A percentile compares a stretch with the other conserved stretches of the same genome.
Evolutionary conservation across 2,329 filamentous ascomycete species (phyloP).

Genomic region (Myriangium duriaei): DNA sequence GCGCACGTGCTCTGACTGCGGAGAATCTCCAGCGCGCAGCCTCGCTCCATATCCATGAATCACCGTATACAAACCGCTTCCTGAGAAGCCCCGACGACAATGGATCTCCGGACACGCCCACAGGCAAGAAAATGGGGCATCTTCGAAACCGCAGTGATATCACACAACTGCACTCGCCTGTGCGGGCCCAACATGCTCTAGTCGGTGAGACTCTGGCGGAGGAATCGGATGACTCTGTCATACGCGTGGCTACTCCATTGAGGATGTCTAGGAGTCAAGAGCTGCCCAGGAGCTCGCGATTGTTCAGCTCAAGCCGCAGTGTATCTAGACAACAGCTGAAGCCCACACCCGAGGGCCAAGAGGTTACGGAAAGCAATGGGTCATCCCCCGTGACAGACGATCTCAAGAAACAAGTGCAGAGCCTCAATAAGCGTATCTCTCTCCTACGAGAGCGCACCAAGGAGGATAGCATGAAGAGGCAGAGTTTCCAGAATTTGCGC

Average conservation of each 20-base stretch:
- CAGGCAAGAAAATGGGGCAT: conserved; percentile 3
- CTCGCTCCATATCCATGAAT: conserved; percentile 16
- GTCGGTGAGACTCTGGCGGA: conserved; percentile 2
- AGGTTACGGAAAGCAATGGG: conserved; percentile 39
- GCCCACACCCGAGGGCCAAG: conserved; percentile 4
- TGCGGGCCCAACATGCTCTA: neutral
- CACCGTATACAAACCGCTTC: conserved; percentile 5
- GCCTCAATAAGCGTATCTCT: conserved; percentile 74
- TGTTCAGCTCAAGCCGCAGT: neutral
- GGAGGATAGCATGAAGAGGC: conserved; percentile 64
- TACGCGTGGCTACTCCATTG: conserved; percentile 2
- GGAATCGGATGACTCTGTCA: conserved; percentile 2
- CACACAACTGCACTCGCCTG: conserved; percentile 4
- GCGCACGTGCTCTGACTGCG: conserved; percentile 46
- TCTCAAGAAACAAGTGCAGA: conserved; percentile 74
- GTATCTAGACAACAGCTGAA: neutral
- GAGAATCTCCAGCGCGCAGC: conserved; percentile 27
- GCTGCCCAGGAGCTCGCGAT: conserved; percentile 3
- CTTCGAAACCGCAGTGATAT: conserved; percentile 7
- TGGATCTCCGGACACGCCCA: conserved; percentile 1
- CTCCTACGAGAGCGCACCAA: conserved; percentile 64
- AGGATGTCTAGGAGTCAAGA: conserved; percentile 8
- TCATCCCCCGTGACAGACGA: conserved; percentile 60
- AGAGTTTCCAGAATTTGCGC: conserved; percentile 62
- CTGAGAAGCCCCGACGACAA: neutral